phyloP scores from a whole-genome alignment of 1,284 basidiomycete genomes.

The Leccinum fuscescens region DNA sequence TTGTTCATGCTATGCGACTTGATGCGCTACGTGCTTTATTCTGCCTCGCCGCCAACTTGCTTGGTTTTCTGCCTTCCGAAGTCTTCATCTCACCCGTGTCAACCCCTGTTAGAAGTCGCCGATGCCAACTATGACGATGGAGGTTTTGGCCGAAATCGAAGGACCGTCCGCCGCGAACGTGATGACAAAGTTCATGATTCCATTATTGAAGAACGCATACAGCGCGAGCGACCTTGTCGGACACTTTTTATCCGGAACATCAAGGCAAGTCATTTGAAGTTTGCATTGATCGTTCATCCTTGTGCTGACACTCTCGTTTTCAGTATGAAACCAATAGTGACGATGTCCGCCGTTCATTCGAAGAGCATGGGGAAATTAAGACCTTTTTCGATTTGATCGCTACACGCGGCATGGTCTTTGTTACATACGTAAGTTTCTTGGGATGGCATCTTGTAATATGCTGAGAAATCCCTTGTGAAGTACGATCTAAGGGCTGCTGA shows the following conservation, averaged over 20 bases:
- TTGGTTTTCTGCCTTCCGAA: constrained; percentile 39
- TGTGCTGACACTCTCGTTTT: constrained; percentile 18
- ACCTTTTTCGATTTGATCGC: constrained; percentile 94
- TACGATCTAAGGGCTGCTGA: constrained; percentile 91
- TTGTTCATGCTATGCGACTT: constrained; percentile 27
- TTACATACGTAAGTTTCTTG: constrained; percentile 84
- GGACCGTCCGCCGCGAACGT: constrained; percentile 58
- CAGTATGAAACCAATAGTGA: constrained; percentile 90
- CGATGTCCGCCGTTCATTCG: constrained; percentile 82
- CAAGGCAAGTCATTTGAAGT: constrained; percentile 66
- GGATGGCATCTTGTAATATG: background rate
- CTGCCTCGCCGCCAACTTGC: constrained; percentile 42
- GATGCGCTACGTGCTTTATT: constrained; percentile 39
- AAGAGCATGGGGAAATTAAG: constrained; percentile 92
- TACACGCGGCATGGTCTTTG: constrained; percentile 95
- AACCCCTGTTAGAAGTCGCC: constrained; percentile 56
- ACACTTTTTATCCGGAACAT: constrained; percentile 97
- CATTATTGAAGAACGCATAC: constrained; percentile 86
- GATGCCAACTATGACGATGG: constrained; percentile 55
- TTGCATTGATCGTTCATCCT: constrained; percentile 6
- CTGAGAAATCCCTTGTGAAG: constrained; percentile 41
- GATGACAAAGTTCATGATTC: constrained; percentile 83
- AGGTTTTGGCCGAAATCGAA: constrained; percentile 49
- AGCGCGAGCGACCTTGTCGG: constrained; percentile 89
- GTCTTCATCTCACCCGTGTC: constrained; percentile 53